phyloP scores from a whole-genome alignment of 148 eudicot genomes.

The Spergularia bocconei region DNA sequence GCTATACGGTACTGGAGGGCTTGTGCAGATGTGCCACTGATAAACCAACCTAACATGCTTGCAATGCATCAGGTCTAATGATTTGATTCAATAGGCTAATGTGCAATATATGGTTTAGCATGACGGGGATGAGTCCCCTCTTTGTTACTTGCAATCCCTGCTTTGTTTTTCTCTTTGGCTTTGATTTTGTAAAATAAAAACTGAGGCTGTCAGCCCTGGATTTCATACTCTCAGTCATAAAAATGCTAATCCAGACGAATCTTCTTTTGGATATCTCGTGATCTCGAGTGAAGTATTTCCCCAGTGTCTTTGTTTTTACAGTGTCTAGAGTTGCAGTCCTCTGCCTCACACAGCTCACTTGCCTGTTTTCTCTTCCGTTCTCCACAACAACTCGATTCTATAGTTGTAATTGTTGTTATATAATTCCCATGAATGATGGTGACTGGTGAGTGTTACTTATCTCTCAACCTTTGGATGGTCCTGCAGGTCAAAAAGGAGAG shows the following conservation, averaged over 20 bases:
- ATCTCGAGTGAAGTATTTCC: too few relatives aligned
- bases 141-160: background rate
- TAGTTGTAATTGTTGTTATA: background rate
- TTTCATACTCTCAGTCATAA: background rate
- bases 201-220: background rate
- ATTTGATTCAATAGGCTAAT: background rate
- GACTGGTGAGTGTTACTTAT: background rate
- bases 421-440: background rate
- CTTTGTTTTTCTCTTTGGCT: too few relatives aligned
- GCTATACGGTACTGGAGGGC: too few relatives aligned
- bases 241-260: background rate
- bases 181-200: too few relatives aligned
- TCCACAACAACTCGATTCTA: background rate
- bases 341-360: background rate
- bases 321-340: too few relatives aligned
- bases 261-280: background rate
- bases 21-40: too few relatives aligned
- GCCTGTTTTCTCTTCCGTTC: background rate
- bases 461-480: background rate
- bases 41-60: too few relatives aligned
- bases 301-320: too few relatives aligned
- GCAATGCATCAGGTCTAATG: background rate
- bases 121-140: background rate
- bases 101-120: background rate
- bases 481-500: conserved; percentile 66